Percentiles rank a stretch among this genome's conserved stretches.
phyloP scores from a whole-genome alignment of 2,329 filamentous ascomycete genomes.

The Aspergillus calidoustus region DNA sequence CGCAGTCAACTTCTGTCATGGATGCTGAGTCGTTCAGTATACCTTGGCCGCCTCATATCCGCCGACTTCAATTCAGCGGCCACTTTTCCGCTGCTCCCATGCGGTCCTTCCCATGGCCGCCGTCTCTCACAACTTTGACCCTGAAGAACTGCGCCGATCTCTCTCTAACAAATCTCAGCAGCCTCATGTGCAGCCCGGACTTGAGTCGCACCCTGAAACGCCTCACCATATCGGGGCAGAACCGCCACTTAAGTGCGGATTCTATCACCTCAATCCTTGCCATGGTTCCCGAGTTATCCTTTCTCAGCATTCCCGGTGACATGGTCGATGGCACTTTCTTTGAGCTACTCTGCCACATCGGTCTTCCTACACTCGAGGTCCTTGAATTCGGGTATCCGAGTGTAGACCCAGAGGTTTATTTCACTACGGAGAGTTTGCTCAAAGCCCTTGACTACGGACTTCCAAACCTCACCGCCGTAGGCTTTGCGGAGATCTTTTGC shows the following conservation, averaged over 20 bases:
- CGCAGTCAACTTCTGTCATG: slow-evolving; percentile 34
- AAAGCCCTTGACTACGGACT: slow-evolving; percentile 29
- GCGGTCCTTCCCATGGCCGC: slow-evolving; percentile 34
- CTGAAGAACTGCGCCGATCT: slow-evolving; percentile 33
- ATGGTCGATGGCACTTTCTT: slow-evolving; percentile 35
- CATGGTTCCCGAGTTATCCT: slow-evolving; percentile 32
- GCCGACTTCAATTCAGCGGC: slow-evolving; percentile 27
- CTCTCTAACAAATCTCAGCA: slow-evolving; percentile 28
- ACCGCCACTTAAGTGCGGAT: slow-evolving; percentile 31
- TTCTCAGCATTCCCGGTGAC: slow-evolving; percentile 39
- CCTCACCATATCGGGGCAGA: slow-evolving; percentile 31
- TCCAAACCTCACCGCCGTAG: slow-evolving; percentile 32
- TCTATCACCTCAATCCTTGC: slow-evolving; percentile 32
- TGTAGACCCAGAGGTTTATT: slow-evolving; percentile 23
- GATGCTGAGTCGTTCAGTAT: slow-evolving; percentile 15
- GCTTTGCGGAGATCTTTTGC: slow-evolving; percentile 33
- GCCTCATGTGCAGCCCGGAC: slow-evolving; percentile 30
- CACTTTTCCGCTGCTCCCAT: slow-evolving; percentile 31
- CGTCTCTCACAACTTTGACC: slow-evolving; percentile 30
- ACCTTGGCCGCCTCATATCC: slow-evolving; percentile 34
- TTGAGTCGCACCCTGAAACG: slow-evolving; percentile 28
- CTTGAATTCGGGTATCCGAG: slow-evolving; percentile 33
- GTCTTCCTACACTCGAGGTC: slow-evolving; percentile 31
- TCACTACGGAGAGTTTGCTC: slow-evolving; percentile 28
- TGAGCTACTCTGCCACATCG: slow-evolving; percentile 26